These are phyloP conservation scores for Cutaneotrichosporon daszewskae DNA, from an alignment of 1,284 basidiomycete genomes.

Conservation along the genomic window DNA sequence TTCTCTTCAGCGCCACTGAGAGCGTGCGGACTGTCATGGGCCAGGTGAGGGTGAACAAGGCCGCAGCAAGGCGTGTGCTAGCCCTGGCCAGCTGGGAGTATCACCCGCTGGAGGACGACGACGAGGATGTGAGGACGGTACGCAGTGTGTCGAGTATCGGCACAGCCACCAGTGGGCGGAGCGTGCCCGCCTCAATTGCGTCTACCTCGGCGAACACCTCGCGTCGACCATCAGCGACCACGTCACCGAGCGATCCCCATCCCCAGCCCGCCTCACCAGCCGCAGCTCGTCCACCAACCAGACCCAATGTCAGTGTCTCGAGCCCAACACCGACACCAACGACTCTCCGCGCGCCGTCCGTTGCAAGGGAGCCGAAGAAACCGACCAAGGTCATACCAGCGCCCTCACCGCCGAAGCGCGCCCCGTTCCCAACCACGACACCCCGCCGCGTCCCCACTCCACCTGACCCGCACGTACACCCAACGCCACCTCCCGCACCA, in stretches of 20 bases:
- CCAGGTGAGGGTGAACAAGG: conserved; percentile 21
- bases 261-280: neutral
- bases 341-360: neutral
- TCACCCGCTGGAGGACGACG: conserved; percentile 3
- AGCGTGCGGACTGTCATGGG: conserved; percentile 39
- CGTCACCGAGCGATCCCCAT: too few relatives aligned
- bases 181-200: neutral
- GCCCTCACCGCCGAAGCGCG: conserved; percentile 30
- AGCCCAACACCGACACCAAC: neutral
- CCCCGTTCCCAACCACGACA: conserved; percentile 5
- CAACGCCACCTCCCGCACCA: conserved; percentile 50
- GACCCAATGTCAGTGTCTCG: too few relatives aligned
- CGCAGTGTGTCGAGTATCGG: conserved; percentile 22
- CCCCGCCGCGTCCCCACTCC: conserved; percentile 35
- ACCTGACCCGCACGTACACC: conserved; percentile 69
- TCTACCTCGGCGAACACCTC: neutral
- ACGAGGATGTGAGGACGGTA: conserved; percentile 16
- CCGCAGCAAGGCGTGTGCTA: conserved; percentile 8
- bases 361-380: conserved; percentile 1
- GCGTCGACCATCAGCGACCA: conserved; percentile 2
- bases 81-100: conserved; percentile 15
- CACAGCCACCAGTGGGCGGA: conserved; percentile 3
- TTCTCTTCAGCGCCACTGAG: conserved; percentile 51
- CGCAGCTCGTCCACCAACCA: neutral
- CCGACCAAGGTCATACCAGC: too few relatives aligned